phyloP scores from a whole-genome alignment of 2,329 filamentous ascomycete genomes.

The Daldinia sp. region DNA sequence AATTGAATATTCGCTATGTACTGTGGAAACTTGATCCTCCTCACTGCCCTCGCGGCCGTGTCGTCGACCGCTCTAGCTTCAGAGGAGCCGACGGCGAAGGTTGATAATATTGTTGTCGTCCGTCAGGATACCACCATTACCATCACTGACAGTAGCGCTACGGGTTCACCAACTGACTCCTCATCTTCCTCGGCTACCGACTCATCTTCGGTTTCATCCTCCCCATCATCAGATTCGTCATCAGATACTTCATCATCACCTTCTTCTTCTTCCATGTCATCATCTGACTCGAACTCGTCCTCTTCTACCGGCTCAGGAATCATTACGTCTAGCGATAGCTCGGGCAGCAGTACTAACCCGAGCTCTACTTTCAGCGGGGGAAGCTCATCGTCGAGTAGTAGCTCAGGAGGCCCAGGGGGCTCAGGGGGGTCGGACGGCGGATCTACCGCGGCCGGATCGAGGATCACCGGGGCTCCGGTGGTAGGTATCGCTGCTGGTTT shows the following conservation, averaged over 20 bases:
- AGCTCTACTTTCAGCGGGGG: background rate
- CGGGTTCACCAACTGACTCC: background rate
- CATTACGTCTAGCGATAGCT: background rate
- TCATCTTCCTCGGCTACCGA: background rate
- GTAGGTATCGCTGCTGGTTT: background rate
- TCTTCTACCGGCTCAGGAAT: background rate
- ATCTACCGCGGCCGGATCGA: background rate
- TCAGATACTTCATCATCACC: background rate
- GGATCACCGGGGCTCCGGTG: background rate
- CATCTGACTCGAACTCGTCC: background rate
- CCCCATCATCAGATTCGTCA: background rate
- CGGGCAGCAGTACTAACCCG: slow-evolving; percentile 1
- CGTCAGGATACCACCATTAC: background rate
- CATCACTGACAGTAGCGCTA: background rate
- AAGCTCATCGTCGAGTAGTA: background rate
- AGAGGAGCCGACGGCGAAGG: background rate
- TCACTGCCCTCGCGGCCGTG: slow-evolving; percentile 7
- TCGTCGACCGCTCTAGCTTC: slow-evolving; percentile 10
- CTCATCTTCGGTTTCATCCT: background rate
- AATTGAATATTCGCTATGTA: too few relatives aligned
- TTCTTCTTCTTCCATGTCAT: background rate
- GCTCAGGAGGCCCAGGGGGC: background rate
- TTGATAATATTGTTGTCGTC: slow-evolving; percentile 54
- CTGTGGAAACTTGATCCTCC: slow-evolving; percentile 4
- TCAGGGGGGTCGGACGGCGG: background rate